Conservation (phyloP, 1,284 basidiomycete genomes). For the Rhodofomes roseus region DNA sequence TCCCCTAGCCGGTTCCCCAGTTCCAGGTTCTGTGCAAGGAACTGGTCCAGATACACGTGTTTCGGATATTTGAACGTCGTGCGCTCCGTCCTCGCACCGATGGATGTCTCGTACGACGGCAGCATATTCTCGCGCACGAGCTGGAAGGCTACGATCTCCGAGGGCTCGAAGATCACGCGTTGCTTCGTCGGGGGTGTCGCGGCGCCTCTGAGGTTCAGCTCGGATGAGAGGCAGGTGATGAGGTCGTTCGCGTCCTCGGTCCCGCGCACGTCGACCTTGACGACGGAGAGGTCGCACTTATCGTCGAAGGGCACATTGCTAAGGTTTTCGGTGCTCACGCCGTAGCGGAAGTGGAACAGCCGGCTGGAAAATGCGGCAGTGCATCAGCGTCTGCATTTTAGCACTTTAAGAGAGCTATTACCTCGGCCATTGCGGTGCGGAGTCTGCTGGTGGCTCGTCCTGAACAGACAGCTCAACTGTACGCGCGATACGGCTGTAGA, state of each 20-base stretch:
- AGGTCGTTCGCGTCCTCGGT: slow-evolving; percentile 48
- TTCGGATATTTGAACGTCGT: slow-evolving; percentile 60
- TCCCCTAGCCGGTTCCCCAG: slow-evolving; percentile 45
- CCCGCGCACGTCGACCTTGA: slow-evolving; percentile 37
- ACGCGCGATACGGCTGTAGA: slow-evolving; percentile 34
- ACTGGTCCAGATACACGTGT: slow-evolving; percentile 66
- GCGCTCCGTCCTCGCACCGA: slow-evolving; percentile 29
- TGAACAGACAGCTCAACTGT: slow-evolving; percentile 30
- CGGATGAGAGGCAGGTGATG: slow-evolving; percentile 50
- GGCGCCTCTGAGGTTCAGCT: slow-evolving; percentile 34
- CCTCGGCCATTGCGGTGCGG: slow-evolving; percentile 27
- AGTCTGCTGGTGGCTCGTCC: slow-evolving; percentile 8
- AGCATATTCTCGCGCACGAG: slow-evolving; percentile 32
- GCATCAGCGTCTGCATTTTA: background rate
- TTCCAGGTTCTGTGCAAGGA: slow-evolving; percentile 53
- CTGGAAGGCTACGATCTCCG: slow-evolving; percentile 60
- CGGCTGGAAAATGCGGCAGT: slow-evolving; percentile 19
- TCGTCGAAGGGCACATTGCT: slow-evolving; percentile 26
- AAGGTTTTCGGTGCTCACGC: slow-evolving; percentile 30
- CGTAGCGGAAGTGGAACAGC: slow-evolving; percentile 40
- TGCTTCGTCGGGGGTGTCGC: slow-evolving; percentile 18
- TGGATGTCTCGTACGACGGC: slow-evolving; percentile 20
- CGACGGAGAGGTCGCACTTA: slow-evolving; percentile 34
- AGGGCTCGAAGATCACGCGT: slow-evolving; percentile 56
- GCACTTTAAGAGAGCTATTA: background rate